phyloP scores from a whole-genome alignment of 1,139 yeast genomes.

The Yamadazyma dushanensis region DNA sequence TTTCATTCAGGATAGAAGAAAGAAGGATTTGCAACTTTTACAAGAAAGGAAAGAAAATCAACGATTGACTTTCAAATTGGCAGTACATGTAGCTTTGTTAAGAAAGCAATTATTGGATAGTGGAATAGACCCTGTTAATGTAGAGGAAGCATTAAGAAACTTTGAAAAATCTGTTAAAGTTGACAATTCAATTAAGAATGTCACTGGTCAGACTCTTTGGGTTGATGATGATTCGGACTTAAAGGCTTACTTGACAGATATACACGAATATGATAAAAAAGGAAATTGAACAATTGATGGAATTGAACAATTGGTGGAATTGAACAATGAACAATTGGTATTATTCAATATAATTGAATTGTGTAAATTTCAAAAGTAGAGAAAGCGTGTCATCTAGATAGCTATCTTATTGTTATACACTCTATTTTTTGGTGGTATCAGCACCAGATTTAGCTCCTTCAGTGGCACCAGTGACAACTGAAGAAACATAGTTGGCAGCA shows the following conservation, averaged over 20 bases:
- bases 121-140: conserved; percentile 53
- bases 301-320: too few species aligned
- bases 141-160: conserved; percentile 52
- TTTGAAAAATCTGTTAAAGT: conserved; percentile 57
- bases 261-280: conserved; percentile 52
- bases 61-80: conserved; percentile 59
- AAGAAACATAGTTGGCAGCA: conserved; percentile 63
- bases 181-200: conserved; percentile 54
- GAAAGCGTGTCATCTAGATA: too few species aligned
- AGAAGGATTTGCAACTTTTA: conserved; percentile 45
- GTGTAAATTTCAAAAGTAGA: too few species aligned
- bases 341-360: too few species aligned
- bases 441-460: conserved; percentile 55
- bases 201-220: conserved; percentile 60
- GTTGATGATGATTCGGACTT: conserved; percentile 52
- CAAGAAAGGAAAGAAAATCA: conserved; percentile 49
- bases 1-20: conserved; percentile 44
- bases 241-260: conserved; percentile 54
- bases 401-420: too few species aligned
- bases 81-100: conserved; percentile 61
- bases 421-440: conserved; percentile 25
- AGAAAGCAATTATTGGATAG: conserved; percentile 55
- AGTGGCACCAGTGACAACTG: conserved; percentile 59
- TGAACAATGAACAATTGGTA: too few species aligned
- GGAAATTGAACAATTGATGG: too few species aligned